These are phyloP conservation scores for maize (Zea mays) DNA, from an alignment of 176 grass and related monocot species.

Conservation along the genomic window Zm-B73-REFERENCE-NAM-5.0 NC_050100.1:204028501-204029000, in stretches of 20 bases:
- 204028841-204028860: too few species aligned
- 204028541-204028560: not conserved
- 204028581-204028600: slow-evolving; percentile 31
- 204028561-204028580: slow-evolving; percentile 33
- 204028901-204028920: too few species aligned
- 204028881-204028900: too few species aligned
- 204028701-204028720: slow-evolving; percentile 6
- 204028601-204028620: slow-evolving; percentile 19
- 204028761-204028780: not conserved
- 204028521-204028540: slow-evolving; percentile 14
- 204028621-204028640: slow-evolving; percentile 35
- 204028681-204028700: slow-evolving; percentile 23
- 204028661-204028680: not conserved
- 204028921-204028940: too few species aligned
- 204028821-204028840: too few species aligned
- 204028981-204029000: too few species aligned
- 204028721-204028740: not conserved
- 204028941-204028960: too few species aligned
- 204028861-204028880: too few species aligned
- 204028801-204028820: too few species aligned
- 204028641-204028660: too few species aligned
- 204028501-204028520: slow-evolving; percentile 35
- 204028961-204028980: too few species aligned
- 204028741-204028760: not conserved
- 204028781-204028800: not conserved